These are phyloP conservation scores for Chalara sp. DNA, from an alignment of 2,329 filamentous ascomycete species.

Conservation along the genomic window DNA sequence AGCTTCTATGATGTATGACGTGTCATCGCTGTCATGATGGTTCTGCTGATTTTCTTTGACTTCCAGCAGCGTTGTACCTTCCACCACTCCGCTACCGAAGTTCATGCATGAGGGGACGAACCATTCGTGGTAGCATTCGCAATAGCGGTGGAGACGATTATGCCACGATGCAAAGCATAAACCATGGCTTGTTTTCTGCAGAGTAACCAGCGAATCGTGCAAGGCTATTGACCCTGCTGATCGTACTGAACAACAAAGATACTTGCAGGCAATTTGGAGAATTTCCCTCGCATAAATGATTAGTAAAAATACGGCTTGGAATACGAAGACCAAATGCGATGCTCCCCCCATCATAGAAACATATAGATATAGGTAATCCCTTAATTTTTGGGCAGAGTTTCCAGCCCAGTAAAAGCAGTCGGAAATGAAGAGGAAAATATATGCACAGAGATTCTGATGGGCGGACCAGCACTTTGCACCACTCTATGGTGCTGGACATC, in stretches of 20 bases:
- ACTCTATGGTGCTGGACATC: too few relatives aligned
- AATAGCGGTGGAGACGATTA: slow-evolving; percentile 14
- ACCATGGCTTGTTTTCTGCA: slow-evolving; percentile 12
- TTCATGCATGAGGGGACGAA: slow-evolving; percentile 17
- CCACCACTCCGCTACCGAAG: slow-evolving; percentile 16
- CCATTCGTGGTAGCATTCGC: slow-evolving; percentile 13
- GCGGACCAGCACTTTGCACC: too few relatives aligned
- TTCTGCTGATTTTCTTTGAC: slow-evolving; percentile 14
- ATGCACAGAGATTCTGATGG: neutral
- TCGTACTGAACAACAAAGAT: neutral
- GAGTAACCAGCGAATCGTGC: slow-evolving; percentile 20
- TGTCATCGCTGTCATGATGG: slow-evolving; percentile 14
- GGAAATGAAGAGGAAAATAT: neutral
- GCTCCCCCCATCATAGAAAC: too few relatives aligned
- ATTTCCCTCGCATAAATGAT: too few relatives aligned
- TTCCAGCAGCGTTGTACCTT: slow-evolving; percentile 19
- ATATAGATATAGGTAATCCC: neutral
- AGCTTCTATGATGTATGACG: slow-evolving; percentile 20
- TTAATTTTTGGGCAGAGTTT: neutral
- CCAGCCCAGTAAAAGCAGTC: neutral
- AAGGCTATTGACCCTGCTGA: slow-evolving; percentile 18
- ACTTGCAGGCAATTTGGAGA: too few relatives aligned
- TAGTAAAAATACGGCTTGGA: too few relatives aligned
- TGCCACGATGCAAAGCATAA: slow-evolving; percentile 25
- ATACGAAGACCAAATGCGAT: too few relatives aligned